Percentiles rank a stretch among this genome's conserved stretches.
Conservation (phyloP, 2,329 filamentous ascomycete genomes). For the Fusarium domesticum region DNA sequence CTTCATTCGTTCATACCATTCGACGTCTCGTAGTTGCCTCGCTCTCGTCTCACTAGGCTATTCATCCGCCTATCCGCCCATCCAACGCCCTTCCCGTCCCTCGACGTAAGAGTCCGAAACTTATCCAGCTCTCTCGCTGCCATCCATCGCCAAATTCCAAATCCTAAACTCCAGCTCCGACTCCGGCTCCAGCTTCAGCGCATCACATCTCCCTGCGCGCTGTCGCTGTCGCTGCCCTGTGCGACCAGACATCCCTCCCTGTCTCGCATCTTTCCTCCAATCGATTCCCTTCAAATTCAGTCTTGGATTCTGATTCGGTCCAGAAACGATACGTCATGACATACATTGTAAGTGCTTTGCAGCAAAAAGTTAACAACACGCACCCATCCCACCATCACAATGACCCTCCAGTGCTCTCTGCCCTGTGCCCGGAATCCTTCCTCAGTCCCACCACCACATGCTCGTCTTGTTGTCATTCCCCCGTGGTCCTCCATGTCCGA, state of each 20-base stretch:
- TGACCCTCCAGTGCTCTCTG: constrained; percentile 1
- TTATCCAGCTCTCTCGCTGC: not conserved
- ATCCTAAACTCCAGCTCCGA: constrained; percentile 15
- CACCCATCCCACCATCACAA: constrained; percentile 12
- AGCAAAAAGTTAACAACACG: constrained; percentile 11
- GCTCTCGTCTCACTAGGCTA: not conserved
- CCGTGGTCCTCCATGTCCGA: constrained; percentile 24
- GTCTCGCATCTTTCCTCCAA: constrained; percentile 16
- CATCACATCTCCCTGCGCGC: constrained; percentile 7
- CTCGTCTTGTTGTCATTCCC: constrained; percentile 17
- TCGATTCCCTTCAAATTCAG: constrained; percentile 12
- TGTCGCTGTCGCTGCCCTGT: constrained; percentile 8
- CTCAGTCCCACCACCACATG: constrained; percentile 1
- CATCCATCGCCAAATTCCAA: constrained; percentile 7
- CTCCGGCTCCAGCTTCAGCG: constrained; percentile 6
- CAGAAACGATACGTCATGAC: constrained; percentile 37
- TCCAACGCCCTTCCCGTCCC: constrained; percentile 9
- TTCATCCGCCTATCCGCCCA: not conserved
- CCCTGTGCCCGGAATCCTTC: not conserved
- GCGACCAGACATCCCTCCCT: constrained; percentile 13
- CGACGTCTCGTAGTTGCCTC: too few relatives aligned
- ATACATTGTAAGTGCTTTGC: constrained; percentile 38
- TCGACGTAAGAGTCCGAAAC: constrained; percentile 8
- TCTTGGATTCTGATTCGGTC: constrained; percentile 16
- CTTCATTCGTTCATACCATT: not conserved